phyloP scores from a whole-genome alignment of 2,329 filamentous ascomycete genomes.

The Grosmannia huntii region DNA sequence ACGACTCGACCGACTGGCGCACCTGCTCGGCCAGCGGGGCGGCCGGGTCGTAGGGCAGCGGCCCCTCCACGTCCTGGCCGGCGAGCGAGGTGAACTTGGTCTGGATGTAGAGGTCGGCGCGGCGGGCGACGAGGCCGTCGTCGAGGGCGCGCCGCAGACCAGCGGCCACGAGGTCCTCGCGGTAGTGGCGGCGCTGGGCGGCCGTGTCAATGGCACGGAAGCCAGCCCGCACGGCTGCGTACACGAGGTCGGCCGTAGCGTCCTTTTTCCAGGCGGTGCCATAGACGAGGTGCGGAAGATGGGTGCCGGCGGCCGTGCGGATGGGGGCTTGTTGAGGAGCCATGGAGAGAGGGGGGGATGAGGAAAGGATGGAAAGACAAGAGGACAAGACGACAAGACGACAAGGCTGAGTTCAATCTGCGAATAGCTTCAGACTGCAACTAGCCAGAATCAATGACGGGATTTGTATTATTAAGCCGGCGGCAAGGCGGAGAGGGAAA shows the following conservation, averaged over 20 bases:
- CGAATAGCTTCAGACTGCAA: too few species aligned
- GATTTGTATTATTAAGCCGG: too few species aligned
- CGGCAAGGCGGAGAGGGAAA: too few species aligned
- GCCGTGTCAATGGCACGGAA: slow-evolving; percentile 69
- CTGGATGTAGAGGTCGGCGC: slow-evolving; percentile 56
- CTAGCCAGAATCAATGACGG: too few species aligned
- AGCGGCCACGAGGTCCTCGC: slow-evolving; percentile 56
- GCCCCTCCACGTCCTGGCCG: slow-evolving; percentile 41
- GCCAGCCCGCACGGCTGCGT: slow-evolving; percentile 52
- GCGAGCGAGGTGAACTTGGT: slow-evolving; percentile 64
- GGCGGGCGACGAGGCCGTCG: slow-evolving; percentile 38
- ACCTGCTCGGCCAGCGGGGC: slow-evolving; percentile 52
- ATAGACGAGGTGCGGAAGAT: slow-evolving; percentile 50
- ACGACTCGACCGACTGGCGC: slow-evolving; percentile 52
- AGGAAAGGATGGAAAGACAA: too few species aligned
- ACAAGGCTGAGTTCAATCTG: too few species aligned
- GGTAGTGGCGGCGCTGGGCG: slow-evolving; percentile 66
- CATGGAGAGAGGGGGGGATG: not conserved
- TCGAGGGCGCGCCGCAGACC: slow-evolving; percentile 50
- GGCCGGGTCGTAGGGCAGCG: slow-evolving; percentile 46
- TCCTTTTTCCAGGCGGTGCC: slow-evolving; percentile 82
- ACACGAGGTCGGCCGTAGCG: slow-evolving; percentile 52
- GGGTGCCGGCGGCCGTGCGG: slow-evolving; percentile 16
- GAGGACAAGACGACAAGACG: too few species aligned
- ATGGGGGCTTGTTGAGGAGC: slow-evolving; percentile 5